These are phyloP conservation scores for Huiozyma sinensis DNA, from an alignment of 805 yeast species.

Conservation along the genomic window DNA sequence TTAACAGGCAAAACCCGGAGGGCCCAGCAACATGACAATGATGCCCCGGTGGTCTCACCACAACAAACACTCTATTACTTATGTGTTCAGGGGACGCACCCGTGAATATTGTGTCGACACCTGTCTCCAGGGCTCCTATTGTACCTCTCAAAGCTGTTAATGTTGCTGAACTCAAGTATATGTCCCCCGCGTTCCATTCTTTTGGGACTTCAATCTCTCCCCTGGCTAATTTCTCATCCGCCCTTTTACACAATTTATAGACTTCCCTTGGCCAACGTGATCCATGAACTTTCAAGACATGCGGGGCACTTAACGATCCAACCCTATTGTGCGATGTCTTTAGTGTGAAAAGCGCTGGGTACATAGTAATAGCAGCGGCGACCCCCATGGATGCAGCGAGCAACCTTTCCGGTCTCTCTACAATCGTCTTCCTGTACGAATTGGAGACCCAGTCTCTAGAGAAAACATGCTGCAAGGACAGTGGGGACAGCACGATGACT, in stretches of 20 bases:
- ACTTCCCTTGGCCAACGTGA: constrained; percentile 57
- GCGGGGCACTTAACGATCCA: constrained; percentile 42
- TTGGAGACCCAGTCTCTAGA: constrained; percentile 70
- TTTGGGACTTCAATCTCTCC: constrained; percentile 66
- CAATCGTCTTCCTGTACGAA: constrained; percentile 53
- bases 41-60: constrained; percentile 78
- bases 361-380: constrained; percentile 60
- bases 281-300: constrained; percentile 65
- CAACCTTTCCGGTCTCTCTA: constrained; percentile 73
- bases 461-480: constrained; percentile 60
- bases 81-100: constrained; percentile 27
- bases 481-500: constrained; percentile 55
- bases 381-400: constrained; percentile 71
- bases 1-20: constrained; percentile 72
- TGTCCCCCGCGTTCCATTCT: constrained; percentile 76
- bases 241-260: constrained; percentile 45
- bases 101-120: constrained; percentile 44
- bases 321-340: constrained; percentile 31
- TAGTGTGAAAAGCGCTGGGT: constrained; percentile 47
- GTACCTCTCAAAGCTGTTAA: constrained; percentile 66
- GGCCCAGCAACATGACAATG: constrained; percentile 80
- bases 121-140: constrained; percentile 63
- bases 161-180: constrained; percentile 57
- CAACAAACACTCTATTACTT: constrained; percentile 46
- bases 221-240: constrained; percentile 41